phyloP scores from a whole-genome alignment of 257 asterid genomes.

The Asclepias syriaca region DNA sequence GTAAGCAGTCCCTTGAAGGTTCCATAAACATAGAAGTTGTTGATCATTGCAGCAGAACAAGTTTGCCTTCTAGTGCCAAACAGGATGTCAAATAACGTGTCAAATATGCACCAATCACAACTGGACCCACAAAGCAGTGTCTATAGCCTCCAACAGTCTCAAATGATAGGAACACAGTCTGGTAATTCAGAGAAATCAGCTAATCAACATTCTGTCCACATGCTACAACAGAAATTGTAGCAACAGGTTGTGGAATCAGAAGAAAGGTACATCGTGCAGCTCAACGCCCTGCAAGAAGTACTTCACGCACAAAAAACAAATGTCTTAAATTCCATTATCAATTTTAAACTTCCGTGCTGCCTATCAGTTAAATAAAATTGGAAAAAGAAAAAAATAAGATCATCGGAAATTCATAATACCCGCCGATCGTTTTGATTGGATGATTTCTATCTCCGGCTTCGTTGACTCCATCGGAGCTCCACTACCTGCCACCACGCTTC shows the following conservation, averaged over 20 bases:
- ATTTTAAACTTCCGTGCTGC: too few species aligned
- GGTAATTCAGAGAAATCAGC: constrained; percentile 53
- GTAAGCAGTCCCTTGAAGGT: too few species aligned
- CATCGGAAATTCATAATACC: neutral
- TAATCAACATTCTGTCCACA: constrained; percentile 65
- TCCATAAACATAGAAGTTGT: too few species aligned
- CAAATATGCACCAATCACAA: too few species aligned
- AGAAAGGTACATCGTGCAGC: constrained; percentile 43
- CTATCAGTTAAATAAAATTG: neutral
- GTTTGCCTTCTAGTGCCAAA: too few species aligned
- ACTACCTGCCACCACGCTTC: constrained; percentile 22
- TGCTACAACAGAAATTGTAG: constrained; percentile 53
- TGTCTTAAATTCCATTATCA: too few species aligned
- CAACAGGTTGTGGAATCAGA: constrained; percentile 51
- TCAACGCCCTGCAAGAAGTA: constrained; percentile 58
- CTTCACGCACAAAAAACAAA: constrained; percentile 48
- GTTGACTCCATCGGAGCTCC: constrained; percentile 31
- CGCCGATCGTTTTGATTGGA: constrained; percentile 34
- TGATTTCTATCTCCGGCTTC: constrained; percentile 58
- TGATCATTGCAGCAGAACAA: too few species aligned
- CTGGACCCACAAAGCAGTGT: too few species aligned
- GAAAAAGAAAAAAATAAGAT: constrained; percentile 28
- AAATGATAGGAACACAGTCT: constrained; percentile 9
- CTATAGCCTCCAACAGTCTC: too few species aligned
- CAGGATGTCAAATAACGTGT: too few species aligned